Evolutionary conservation across 495 filamentous ascomycete species (phyloP).

Genomic region (Neurospora intermedia): DNA sequence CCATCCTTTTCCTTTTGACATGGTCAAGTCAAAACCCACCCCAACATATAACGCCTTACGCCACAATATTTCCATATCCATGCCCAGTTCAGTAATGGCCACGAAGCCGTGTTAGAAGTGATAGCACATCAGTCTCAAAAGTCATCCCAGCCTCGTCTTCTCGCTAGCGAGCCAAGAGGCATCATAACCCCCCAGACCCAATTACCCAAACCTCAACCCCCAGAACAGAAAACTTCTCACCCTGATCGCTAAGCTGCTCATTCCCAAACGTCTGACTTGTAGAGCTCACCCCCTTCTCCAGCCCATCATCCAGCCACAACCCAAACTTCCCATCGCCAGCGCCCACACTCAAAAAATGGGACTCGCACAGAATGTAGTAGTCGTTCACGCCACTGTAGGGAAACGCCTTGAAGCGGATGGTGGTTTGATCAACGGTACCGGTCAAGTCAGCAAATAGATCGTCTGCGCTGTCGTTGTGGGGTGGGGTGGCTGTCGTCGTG

Average conservation of each 20-base stretch:
- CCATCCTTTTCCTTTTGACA: not conserved
- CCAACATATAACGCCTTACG: not conserved
- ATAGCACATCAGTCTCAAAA: not conserved
- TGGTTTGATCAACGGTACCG: constrained; percentile 16
- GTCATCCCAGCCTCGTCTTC: not conserved
- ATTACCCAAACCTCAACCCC: constrained; percentile 92
- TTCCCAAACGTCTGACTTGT: constrained; percentile 87
- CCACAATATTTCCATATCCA: not conserved
- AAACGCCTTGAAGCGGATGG: constrained; percentile 91
- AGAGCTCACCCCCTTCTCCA: constrained; percentile 76
- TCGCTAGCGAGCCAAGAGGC: not conserved
- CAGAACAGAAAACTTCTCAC: constrained; percentile 82
- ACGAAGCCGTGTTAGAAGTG: not conserved
- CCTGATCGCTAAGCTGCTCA: constrained; percentile 88
- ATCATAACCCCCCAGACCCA: constrained; percentile 16
- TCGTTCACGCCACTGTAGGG: constrained; percentile 94
- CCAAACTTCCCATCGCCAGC: constrained; percentile 86
- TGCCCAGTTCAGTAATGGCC: not conserved
- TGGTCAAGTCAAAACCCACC: not conserved
- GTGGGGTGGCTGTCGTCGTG: not conserved
- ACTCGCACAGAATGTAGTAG: constrained; percentile 89
- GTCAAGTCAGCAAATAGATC: not conserved
- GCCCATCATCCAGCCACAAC: constrained; percentile 81
- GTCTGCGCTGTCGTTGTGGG: not conserved
- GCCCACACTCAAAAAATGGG: constrained; percentile 72